Percentiles rank a stretch among this genome's conserved stretches.
Evolutionary conservation across 768 basidiomycete genomes (phyloP).

Genomic region (Suillus placidus): DNA sequence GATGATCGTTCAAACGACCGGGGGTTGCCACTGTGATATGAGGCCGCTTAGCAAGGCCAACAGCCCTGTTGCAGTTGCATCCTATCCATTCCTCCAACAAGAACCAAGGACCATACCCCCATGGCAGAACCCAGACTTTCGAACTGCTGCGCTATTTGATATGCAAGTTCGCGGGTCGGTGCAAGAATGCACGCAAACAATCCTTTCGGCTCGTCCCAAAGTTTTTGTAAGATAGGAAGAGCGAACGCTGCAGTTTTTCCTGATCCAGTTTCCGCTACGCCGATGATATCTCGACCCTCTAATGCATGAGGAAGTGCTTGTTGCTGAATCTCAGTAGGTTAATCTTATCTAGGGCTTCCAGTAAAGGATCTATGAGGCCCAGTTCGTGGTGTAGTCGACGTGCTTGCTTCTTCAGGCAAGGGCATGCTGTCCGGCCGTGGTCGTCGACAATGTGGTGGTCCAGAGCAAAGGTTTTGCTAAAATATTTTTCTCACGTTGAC

Average conservation of each 20-base stretch:
- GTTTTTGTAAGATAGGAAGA: constrained; percentile 90
- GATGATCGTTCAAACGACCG: constrained; percentile 88
- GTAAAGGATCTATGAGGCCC: constrained; percentile 87
- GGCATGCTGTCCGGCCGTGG: constrained; percentile 47
- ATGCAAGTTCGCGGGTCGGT: constrained; percentile 97
- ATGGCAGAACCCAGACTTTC: constrained; percentile 89
- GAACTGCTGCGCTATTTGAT: constrained; percentile 97
- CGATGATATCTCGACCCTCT: constrained; percentile 93
- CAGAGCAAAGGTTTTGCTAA: neutral
- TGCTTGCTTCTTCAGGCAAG: constrained; percentile 62
- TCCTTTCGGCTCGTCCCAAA: constrained; percentile 95
- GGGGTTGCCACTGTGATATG: constrained; percentile 96
- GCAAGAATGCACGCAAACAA: constrained; percentile 93
- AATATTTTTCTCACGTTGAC: constrained; percentile 12
- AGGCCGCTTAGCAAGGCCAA: constrained; percentile 90
- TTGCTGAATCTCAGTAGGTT: constrained; percentile 88
- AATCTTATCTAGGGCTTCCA: constrained; percentile 80
- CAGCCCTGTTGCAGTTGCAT: constrained; percentile 87
- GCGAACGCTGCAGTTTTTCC: constrained; percentile 99
- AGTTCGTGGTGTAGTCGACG: constrained; percentile 53
- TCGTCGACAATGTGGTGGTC: neutral
- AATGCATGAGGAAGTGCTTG: constrained; percentile 86
- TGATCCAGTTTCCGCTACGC: constrained; percentile 94
- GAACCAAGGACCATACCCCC: constrained; percentile 87
- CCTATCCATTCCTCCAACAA: constrained; percentile 94